These are phyloP conservation scores for Podospora pseudopauciseta DNA, from an alignment of 495 filamentous ascomycete genomes.

Conservation along the genomic window DNA sequence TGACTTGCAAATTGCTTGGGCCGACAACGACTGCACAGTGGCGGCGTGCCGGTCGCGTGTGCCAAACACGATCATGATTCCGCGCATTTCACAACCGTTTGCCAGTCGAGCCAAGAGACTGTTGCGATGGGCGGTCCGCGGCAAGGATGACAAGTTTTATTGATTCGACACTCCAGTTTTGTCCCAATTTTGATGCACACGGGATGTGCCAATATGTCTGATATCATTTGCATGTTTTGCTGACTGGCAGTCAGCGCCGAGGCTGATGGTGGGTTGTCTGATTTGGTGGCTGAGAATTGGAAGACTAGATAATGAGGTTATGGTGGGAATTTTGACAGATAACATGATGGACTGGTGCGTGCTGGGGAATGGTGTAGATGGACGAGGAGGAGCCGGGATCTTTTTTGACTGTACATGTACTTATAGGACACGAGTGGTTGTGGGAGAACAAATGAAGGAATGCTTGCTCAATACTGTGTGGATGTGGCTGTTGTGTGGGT, in stretches of 20 bases:
- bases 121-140: conserved; percentile 27
- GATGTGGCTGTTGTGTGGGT: neutral
- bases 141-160: neutral
- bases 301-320: neutral
- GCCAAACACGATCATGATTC: conserved; percentile 28
- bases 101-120: conserved; percentile 8
- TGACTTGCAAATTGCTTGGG: conserved; percentile 43
- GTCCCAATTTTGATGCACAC: conserved; percentile 8
- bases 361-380: neutral
- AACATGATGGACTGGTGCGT: conserved; percentile 1
- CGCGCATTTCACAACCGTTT: neutral
- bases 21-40: conserved; percentile 37
- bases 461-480: neutral
- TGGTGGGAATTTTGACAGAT: neutral
- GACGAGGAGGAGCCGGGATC: conserved; percentile 1
- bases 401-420: neutral
- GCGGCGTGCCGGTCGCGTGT: conserved; percentile 38
- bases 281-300: conserved; percentile 3
- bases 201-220: conserved; percentile 19
- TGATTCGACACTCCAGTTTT: conserved; percentile 15
- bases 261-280: neutral
- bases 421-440: neutral
- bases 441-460: neutral
- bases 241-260: neutral
- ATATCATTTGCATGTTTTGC: conserved; percentile 28